phyloP scores from a whole-genome alignment of 305 asterid genomes.

The Fraxinus xanthoxyloides region DNA sequence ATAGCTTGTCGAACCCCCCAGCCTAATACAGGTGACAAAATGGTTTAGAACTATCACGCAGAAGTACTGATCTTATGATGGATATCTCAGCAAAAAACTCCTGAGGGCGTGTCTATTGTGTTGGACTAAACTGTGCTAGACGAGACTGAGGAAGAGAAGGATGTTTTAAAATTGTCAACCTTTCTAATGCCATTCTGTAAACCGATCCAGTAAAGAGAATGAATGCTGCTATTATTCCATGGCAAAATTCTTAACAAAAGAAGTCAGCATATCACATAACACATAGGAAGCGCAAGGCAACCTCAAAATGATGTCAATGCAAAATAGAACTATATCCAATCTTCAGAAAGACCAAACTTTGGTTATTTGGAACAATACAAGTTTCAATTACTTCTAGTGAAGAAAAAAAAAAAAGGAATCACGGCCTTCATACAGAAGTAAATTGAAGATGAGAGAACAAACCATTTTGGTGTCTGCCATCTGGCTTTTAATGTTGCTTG shows the following conservation, averaged over 20 bases:
- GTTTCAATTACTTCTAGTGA: not conserved
- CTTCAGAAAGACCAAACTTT: not conserved
- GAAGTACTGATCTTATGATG: not conserved
- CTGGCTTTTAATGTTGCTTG: conserved; percentile 51
- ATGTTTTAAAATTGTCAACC: not conserved
- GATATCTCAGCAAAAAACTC: not conserved
- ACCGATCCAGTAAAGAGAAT: not conserved
- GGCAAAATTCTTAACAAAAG: not conserved
- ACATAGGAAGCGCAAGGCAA: not conserved
- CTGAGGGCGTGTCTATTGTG: not conserved
- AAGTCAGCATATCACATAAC: not conserved
- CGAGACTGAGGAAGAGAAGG: not conserved
- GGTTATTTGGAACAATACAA: not conserved
- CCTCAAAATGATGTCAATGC: not conserved
- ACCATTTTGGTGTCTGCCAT: conserved; percentile 50
- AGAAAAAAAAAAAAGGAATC: not conserved
- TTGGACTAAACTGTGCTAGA: not conserved
- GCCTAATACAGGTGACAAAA: conserved; percentile 37
- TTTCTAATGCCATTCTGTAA: not conserved
- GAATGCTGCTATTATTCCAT: not conserved
- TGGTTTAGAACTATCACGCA: not conserved
- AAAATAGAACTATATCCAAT: not conserved
- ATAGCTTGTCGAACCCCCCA: conserved; percentile 74
- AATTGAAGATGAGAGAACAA: conserved; percentile 5
- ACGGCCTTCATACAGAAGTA: not conserved